Conservation (phyloP, 1,139 yeast species). For the Nadsonia commutata region DNA sequence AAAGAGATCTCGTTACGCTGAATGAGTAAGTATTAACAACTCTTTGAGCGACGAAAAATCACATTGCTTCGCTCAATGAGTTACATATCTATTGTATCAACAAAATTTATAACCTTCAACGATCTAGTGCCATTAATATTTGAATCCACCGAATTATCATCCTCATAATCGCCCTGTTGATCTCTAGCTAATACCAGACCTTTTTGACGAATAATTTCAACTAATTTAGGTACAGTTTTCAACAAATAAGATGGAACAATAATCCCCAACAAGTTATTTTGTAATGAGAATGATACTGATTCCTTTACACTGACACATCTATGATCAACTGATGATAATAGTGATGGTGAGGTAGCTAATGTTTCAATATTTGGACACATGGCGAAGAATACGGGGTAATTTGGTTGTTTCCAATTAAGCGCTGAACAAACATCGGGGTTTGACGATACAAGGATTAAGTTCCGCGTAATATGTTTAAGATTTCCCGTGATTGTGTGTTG, state of each 20-base stretch:
- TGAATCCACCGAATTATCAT: conserved; percentile 15
- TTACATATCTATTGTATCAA: conserved; percentile 54
- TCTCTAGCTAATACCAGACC: conserved; percentile 74
- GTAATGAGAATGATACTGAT: conserved; percentile 58
- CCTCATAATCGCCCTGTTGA: conserved; percentile 15
- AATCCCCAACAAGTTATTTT: conserved; percentile 73
- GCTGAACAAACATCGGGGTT: conserved; percentile 84
- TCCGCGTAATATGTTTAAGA: conserved; percentile 27
- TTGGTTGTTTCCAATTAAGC: conserved; percentile 96
- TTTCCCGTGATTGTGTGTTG: conserved; percentile 9
- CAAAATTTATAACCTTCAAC: conserved; percentile 52
- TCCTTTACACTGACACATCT: conserved; percentile 42
- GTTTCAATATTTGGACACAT: conserved; percentile 31
- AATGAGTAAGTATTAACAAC: too few species aligned
- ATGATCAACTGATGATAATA: conserved; percentile 18
- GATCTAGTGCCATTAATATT: conserved; percentile 67
- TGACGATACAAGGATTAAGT: conserved; percentile 70
- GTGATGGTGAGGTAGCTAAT: conserved; percentile 21
- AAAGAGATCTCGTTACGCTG: too few species aligned
- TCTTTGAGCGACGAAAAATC: too few species aligned
- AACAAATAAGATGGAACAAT: conserved; percentile 61
- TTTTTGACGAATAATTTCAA: conserved; percentile 59
- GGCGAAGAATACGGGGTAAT: conserved; percentile 81
- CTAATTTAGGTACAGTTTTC: conserved; percentile 58
- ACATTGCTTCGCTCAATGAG: too few species aligned